Percentiles rank a stretch among this genome's conserved stretches.
phyloP scores from a whole-genome alignment of 768 basidiomycete species.

The Collybia mongolica region DNA sequence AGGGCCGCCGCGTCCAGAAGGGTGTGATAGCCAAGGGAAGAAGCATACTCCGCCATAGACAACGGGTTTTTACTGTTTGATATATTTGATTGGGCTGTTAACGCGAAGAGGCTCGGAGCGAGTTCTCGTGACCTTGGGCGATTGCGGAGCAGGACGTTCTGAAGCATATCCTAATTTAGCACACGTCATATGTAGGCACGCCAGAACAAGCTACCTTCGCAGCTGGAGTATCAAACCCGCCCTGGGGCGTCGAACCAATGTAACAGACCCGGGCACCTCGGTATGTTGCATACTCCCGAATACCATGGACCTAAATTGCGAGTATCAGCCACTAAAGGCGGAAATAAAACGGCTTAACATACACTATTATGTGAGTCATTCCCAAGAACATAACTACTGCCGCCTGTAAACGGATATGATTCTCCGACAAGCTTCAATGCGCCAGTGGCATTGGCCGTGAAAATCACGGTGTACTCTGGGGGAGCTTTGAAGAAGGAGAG shows the following conservation, averaged over 20 bases:
- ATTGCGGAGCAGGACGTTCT: slow-evolving; percentile 57
- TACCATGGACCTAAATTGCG: slow-evolving; percentile 53
- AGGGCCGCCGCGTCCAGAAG: slow-evolving; percentile 84
- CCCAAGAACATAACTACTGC: slow-evolving; percentile 65
- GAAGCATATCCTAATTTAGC: slow-evolving; percentile 22
- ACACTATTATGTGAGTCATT: slow-evolving; percentile 85
- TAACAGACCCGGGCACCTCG: slow-evolving; percentile 61
- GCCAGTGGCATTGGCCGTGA: slow-evolving; percentile 77
- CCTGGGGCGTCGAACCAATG: slow-evolving; percentile 59
- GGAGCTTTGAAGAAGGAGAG: slow-evolving; percentile 78
- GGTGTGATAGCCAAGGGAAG: slow-evolving; percentile 67
- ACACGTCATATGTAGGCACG: neutral
- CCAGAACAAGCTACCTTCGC: slow-evolving; percentile 51
- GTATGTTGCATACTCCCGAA: slow-evolving; percentile 64
- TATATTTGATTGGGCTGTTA: slow-evolving; percentile 83
- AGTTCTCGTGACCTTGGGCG: slow-evolving; percentile 42
- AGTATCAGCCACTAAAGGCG: neutral
- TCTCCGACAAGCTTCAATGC: slow-evolving; percentile 84
- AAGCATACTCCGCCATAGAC: slow-evolving; percentile 61
- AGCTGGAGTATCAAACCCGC: slow-evolving; percentile 57
- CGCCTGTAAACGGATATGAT: slow-evolving; percentile 65
- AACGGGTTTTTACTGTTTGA: slow-evolving; percentile 73
- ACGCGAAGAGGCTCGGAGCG: slow-evolving; percentile 63
- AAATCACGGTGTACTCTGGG: slow-evolving; percentile 75
- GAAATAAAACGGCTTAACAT: slow-evolving; percentile 11